phyloP scores from a whole-genome alignment of 192 early-diverging fungal species.

The Coemansia sp. region DNA sequence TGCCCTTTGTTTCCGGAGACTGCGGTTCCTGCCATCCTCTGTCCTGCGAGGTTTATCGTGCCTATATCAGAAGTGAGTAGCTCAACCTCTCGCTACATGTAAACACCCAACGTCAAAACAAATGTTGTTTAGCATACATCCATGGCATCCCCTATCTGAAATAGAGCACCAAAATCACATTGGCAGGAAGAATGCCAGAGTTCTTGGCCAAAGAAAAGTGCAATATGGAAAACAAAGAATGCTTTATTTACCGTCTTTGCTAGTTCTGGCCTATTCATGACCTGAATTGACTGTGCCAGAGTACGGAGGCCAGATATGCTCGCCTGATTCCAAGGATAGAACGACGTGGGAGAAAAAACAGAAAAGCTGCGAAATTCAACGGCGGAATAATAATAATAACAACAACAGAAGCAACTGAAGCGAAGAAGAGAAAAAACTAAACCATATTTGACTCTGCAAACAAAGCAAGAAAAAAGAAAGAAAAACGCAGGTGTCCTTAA shows the following conservation, averaged over 20 bases:
- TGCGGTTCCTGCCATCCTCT: constrained; percentile 3
- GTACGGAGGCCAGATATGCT: background rate
- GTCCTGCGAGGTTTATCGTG: constrained; percentile 30
- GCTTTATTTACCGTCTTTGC: constrained; percentile 19
- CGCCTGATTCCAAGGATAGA: background rate
- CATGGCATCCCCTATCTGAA: too few relatives aligned
- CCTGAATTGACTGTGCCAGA: background rate
- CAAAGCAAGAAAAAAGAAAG: constrained; percentile 1
- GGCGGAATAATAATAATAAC: background rate
- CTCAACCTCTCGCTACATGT: constrained; percentile 27
- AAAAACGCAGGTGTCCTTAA: background rate
- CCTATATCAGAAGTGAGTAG: constrained; percentile 26
- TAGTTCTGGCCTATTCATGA: constrained; percentile 16
- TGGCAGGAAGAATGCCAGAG: background rate
- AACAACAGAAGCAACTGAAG: background rate
- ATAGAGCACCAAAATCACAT: background rate
- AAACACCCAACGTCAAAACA: background rate
- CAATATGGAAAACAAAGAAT: background rate
- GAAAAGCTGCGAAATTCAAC: constrained; percentile 1
- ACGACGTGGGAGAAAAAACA: background rate
- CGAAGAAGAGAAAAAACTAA: background rate
- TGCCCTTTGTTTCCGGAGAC: background rate
- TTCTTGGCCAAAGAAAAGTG: background rate
- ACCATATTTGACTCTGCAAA: background rate
- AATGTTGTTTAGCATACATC: background rate